A percentile compares a stretch with the other conserved stretches of the same genome.
Evolutionary conservation across 371 early-diverging fungal genomes (phyloP).

Genomic region (Smittium culicis): DNA sequence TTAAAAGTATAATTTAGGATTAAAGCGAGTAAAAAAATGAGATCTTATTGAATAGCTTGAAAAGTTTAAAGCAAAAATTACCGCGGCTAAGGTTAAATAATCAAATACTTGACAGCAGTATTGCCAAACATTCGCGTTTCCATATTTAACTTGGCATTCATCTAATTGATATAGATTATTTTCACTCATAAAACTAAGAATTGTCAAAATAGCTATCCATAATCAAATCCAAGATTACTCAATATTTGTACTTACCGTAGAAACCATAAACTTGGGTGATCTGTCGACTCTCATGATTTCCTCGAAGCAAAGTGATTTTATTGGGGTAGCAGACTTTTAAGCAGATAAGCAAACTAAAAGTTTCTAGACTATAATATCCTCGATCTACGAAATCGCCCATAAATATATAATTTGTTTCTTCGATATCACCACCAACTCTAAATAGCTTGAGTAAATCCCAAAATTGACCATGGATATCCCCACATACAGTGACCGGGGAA

Average conservation of each 20-base stretch:
- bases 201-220: too few relatives aligned
- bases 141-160: conserved; percentile 95
- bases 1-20: too few relatives aligned
- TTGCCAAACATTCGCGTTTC: conserved; percentile 97
- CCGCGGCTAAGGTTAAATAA: conserved; percentile 91
- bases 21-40: too few relatives aligned
- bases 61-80: too few relatives aligned
- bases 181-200: too few relatives aligned
- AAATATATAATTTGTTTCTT: conserved; percentile 94
- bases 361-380: conserved; percentile 97
- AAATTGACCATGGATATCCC: conserved; percentile 98
- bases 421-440: conserved; percentile 93
- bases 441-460: conserved; percentile 97
- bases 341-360: conserved; percentile 83
- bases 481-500: conserved; percentile 93
- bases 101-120: conserved; percentile 98
- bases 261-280: conserved; percentile 99
- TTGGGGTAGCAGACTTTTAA: conserved; percentile 93
- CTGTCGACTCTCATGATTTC: conserved; percentile 98
- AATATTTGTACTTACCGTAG: conserved; percentile 60
- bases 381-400: conserved; percentile 99
- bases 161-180: too few relatives aligned
- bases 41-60: too few relatives aligned
- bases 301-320: conserved; percentile 91
- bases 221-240: too few relatives aligned